Evolutionary conservation across 1,284 basidiomycete species (phyloP).

Genomic region (Rhodotorula sp.): DNA sequence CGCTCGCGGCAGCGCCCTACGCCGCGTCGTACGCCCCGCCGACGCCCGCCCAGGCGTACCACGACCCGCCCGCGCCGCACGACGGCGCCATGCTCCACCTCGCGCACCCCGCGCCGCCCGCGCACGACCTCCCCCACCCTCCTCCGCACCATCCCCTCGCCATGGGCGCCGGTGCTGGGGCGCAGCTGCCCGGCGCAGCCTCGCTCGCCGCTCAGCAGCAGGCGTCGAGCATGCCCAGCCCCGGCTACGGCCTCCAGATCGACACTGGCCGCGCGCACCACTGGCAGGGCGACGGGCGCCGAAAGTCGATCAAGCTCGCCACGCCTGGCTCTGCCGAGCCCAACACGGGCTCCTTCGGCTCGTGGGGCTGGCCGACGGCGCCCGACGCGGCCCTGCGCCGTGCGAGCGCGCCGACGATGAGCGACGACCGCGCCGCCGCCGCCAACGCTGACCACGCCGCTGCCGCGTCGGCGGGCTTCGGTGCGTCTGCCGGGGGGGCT

Average conservation of each 20-base stretch:
- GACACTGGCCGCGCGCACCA: neutral
- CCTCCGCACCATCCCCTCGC: neutral
- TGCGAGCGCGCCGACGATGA: no score
- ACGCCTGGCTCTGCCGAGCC: neutral
- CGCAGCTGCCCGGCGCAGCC: neutral
- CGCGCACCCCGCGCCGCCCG: neutral
- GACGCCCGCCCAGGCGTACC: neutral
- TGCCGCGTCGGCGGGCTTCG: no score
- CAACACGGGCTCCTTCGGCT: no score
- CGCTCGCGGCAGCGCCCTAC: neutral
- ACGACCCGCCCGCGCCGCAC: neutral
- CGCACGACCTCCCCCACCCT: neutral
- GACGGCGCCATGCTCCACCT: neutral
- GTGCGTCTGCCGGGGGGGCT: no score
- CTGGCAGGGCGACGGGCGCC: constrained; percentile 7
- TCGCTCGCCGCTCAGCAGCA: neutral
- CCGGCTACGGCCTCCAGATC: neutral
- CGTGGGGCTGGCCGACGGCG: neutral
- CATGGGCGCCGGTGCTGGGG: neutral
- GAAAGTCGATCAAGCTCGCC: constrained; percentile 3
- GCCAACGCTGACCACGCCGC: neutral
- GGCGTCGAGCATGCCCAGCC: neutral
- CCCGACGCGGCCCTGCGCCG: no score
- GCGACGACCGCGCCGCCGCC: no score
- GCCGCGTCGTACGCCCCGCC: neutral